phyloP scores from a whole-genome alignment of 331 rosid genomes.

The Pyracantha coccinea region DNA sequence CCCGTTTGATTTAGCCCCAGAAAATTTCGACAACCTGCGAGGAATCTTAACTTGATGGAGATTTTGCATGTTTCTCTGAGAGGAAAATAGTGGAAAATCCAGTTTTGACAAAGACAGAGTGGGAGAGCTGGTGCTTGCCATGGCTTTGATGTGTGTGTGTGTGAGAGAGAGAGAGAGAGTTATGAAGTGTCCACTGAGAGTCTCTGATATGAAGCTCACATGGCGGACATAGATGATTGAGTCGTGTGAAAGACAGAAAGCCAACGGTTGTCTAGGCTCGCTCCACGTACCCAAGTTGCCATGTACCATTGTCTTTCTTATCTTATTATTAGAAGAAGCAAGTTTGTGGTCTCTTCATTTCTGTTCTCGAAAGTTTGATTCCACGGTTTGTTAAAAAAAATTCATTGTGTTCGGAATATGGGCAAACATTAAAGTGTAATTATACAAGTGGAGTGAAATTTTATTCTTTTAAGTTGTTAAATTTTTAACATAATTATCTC shows the following conservation, averaged over 20 bases:
- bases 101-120: constrained; percentile 17
- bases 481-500: too few relatives aligned
- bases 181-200: background rate
- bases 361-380: too few relatives aligned
- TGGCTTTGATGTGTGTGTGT: background rate
- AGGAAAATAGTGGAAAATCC: background rate
- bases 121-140: constrained; percentile 22
- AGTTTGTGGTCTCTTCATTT: background rate
- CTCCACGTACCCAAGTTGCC: constrained; percentile 25
- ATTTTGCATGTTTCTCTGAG: background rate
- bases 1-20: constrained; percentile 12
- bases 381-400: accelerated
- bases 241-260: background rate
- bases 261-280: constrained; percentile 2
- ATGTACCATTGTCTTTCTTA: background rate
- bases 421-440: too few relatives aligned
- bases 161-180: background rate
- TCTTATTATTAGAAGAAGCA: background rate
- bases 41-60: constrained; percentile 8
- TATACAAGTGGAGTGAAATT: accelerated
- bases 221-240: background rate
- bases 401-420: too few relatives aligned
- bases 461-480: too few relatives aligned
- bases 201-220: background rate
- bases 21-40: background rate